A percentile compares a stretch with the other conserved stretches of the same genome.
Evolutionary conservation across 805 yeast species (phyloP).

Genomic region (Teunomyces cretensis): DNA sequence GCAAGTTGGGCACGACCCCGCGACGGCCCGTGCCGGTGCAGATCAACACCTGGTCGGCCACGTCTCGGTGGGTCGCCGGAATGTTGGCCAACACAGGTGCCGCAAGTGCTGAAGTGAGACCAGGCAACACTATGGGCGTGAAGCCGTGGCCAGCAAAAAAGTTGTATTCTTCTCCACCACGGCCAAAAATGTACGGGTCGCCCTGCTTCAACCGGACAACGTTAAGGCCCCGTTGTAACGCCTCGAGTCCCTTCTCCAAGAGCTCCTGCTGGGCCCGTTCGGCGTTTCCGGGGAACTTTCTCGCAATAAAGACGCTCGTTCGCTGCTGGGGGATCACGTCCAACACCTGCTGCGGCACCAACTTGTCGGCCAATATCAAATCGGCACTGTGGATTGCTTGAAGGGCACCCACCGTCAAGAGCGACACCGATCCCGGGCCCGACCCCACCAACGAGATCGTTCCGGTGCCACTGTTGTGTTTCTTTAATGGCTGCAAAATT

Average conservation of each 20-base stretch:
- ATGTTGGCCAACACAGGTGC: constrained; percentile 81
- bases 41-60: constrained; percentile 86
- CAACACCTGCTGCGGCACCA: constrained; percentile 86
- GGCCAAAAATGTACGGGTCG: constrained; percentile 93
- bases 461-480: constrained; percentile 36
- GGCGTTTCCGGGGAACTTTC: constrained; percentile 96
- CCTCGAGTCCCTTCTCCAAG: constrained; percentile 66
- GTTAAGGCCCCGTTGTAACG: constrained; percentile 61
- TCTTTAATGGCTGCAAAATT: constrained; percentile 10
- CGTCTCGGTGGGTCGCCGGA: constrained; percentile 90
- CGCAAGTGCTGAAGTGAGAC: constrained; percentile 85
- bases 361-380: constrained; percentile 81
- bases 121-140: constrained; percentile 76
- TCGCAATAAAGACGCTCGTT: constrained; percentile 80
- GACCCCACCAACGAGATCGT: constrained; percentile 83
- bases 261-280: constrained; percentile 89
- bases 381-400: constrained; percentile 81
- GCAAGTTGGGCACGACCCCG: constrained; percentile 77
- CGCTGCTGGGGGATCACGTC: constrained; percentile 70
- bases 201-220: constrained; percentile 94
- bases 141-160: constrained; percentile 70
- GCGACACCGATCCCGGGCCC: constrained; percentile 87
- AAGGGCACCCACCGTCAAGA: constrained; percentile 82
- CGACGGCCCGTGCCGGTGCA: constrained; percentile 94
- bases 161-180: constrained; percentile 90